Base-by-base conservation (phyloP, 208 protist species). In the Trypanosoma lewisi region DNA sequence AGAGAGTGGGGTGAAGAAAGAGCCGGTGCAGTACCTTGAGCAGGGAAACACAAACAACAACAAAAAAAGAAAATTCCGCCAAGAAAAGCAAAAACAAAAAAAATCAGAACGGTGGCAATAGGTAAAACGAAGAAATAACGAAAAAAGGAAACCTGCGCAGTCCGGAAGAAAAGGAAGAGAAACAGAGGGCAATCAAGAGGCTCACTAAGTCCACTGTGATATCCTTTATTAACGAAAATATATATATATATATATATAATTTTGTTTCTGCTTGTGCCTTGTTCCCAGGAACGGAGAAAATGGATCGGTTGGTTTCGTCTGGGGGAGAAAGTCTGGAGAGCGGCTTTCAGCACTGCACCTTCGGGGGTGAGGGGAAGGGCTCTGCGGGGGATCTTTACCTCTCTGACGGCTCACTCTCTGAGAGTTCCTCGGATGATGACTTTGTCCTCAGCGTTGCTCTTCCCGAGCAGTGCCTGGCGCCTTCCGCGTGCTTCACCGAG, bases 351-450 rank as follows among this genome's bases (percentile, higher is more conserved):
- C 9, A 48, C 30, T 6, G 11, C 33, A 30, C 21, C 0, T 48
- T 3, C 14, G 54, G 19, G 31, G 21, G 23, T 33, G 42, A 52
- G 8, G 41, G n/a, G 14, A 21, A 21, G 1, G 11, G 42, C 12
- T 53, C 28, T 4, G 7, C 23, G 14, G 14, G 11, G 6, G 25
- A 52, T 34, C 5, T 30, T 19, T 0, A 63, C 19, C 6, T n/a
- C 31, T 37, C 14, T 41, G 42, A 28, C 12, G 27, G 25, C 21
- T 28, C 45, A 5, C n/a, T 56, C 11, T 25, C 25, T 44, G 30
- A 55, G 30, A 45, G 34, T 44, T 47, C 45, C 16, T 65, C 60
- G 4, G 60, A 65, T 19, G 60, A 65, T 42, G 60, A 65, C 4
- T 30, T 65, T n/a, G 55, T 65, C 25, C 16, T 57, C 25, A 36